phyloP scores from a whole-genome alignment of 1,139 yeast genomes.

The Geotrichum carabidarum region DNA sequence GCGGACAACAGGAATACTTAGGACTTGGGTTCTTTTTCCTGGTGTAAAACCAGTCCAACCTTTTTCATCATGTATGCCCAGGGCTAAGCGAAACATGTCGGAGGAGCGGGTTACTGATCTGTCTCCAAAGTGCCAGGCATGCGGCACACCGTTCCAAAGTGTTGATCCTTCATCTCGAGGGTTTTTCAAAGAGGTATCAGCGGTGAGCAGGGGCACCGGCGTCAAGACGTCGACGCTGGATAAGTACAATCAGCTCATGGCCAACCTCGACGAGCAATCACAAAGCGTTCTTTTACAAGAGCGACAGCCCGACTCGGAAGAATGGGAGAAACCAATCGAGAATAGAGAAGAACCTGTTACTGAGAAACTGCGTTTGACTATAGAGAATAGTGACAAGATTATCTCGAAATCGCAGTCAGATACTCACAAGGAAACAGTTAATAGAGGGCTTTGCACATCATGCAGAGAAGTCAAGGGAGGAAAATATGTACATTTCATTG shows the following conservation, averaged over 20 bases:
- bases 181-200: constrained; percentile 33
- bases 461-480: constrained; percentile 18
- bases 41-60: background rate
- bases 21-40: background rate
- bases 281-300: constrained; percentile 10
- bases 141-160: constrained; percentile 52
- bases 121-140: constrained; percentile 35
- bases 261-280: constrained; percentile 9
- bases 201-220: constrained; percentile 3
- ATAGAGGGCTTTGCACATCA: constrained; percentile 21
- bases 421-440: constrained; percentile 16
- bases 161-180: constrained; percentile 41
- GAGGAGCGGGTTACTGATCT: constrained; percentile 18
- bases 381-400: constrained; percentile 4
- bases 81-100: background rate
- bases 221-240: constrained; percentile 11
- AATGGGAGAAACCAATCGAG: constrained; percentile 19
- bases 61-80: background rate
- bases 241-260: constrained; percentile 19
- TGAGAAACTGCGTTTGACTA: constrained; percentile 6
- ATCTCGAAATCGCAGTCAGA: background rate
- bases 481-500: constrained; percentile 1
- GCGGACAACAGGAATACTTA: too few species aligned
- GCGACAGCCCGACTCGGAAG: background rate
- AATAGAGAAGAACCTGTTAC: constrained; percentile 6